phyloP scores from a whole-genome alignment of 148 eudicot species.

The Persicaria tinctoria region DNA sequence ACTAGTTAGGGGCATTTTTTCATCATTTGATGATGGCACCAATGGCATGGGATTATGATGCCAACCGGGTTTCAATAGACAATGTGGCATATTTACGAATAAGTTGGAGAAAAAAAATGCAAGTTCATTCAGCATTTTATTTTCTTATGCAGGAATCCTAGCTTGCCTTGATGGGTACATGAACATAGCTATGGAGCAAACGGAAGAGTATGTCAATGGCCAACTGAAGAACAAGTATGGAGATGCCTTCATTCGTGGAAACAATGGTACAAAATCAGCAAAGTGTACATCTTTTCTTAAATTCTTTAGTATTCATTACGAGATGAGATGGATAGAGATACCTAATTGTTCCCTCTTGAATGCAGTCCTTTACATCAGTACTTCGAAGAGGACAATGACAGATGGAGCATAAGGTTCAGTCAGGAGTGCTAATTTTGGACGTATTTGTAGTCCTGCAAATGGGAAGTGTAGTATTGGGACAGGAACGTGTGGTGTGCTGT shows the following conservation, averaged over 20 bases:
- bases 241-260: slow-evolving; percentile 94
- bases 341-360: slow-evolving; percentile 4
- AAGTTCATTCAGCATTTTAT: neutral
- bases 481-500: neutral
- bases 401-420: slow-evolving; percentile 56
- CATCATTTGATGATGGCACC: neutral
- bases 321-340: neutral
- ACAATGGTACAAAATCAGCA: slow-evolving; percentile 51
- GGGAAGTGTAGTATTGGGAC: neutral
- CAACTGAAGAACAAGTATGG: slow-evolving; percentile 94
- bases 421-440: neutral
- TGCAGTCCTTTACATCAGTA: slow-evolving; percentile 95
- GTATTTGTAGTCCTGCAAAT: neutral
- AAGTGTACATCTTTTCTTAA: neutral
- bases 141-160: slow-evolving; percentile 53
- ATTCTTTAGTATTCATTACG: neutral
- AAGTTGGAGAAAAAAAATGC: neutral
- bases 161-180: slow-evolving; percentile 98
- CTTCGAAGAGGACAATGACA: slow-evolving; percentile 70
- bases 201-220: slow-evolving; percentile 95
- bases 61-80: too few relatives aligned
- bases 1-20: neutral
- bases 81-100: too few relatives aligned
- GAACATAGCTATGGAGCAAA: slow-evolving; percentile 99
- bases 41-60: neutral